Evolutionary conservation across 495 filamentous ascomycete genomes (phyloP), one percentile per base, ranked within the genome.

Genomic region (Pyrenula aspistea): DNA sequence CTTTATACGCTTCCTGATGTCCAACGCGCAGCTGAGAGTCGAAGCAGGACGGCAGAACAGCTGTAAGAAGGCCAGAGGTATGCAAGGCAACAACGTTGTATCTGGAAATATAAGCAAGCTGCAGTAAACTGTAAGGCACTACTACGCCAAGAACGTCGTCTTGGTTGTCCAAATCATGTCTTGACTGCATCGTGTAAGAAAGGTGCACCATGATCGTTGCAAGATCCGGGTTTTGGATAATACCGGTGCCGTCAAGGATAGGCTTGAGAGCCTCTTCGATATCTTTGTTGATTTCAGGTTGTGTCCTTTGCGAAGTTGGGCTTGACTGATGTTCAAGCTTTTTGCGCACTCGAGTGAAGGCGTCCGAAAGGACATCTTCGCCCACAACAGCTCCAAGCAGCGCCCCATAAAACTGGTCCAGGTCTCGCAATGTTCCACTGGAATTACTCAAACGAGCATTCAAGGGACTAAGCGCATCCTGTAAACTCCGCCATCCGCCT

Each of bases 301-400:
- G 2, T 23, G 10, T 20, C 10, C 1, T 2, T 24, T 22, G 22
- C 47, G 8, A 15, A 1, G 12, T 42, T 0, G 22, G 12, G 21
- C 15, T 19, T 12, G 10, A 24, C 8, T 47, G n/a, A 15, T 47
- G n/a, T 47, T 42, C 10, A 2, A 55, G 11, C 19, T 55, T 22
- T 53, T 59, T 51, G 23, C 24, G 50, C 21, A 63, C 24, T 22
- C 22, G 49, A 22, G 21, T 25, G 24, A 63, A 66, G 60, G 81
- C 63, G 54, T 73, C 68, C 31, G 81, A 75, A 42, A 87, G 69
- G 3, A 79, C 75, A 64, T 87, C 83, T 65, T 95, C 87, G 55
- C 89, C 87, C 47, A 95, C 69, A 8, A 85, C 83, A 63, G 92
- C 91, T 3, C 87, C 82, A 54, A 96, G 73, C n/a, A 96, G 78